Base-by-base conservation (phyloP, 2,329 filamentous ascomycete genomes). In the Rutstroemia sp. region DNA sequence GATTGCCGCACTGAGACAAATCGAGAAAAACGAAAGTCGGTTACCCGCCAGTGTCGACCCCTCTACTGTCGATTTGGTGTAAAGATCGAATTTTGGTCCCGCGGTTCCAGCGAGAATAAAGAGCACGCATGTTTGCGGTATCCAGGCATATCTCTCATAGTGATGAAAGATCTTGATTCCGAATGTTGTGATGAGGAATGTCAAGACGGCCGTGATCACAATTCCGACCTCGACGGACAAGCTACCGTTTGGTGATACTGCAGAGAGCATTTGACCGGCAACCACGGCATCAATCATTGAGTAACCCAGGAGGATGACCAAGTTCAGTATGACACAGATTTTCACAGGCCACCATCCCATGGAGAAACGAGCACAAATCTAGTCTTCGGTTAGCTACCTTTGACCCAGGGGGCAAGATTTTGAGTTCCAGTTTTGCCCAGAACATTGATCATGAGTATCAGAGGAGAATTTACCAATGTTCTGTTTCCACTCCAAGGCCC, bases 271-370 rank as follows among this genome's bases (percentile, higher is more conserved):
- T 65, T 88, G 84, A 0, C 86, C 86, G 2, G 81, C 81, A 16
- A 88, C 76, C 5, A 88, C 82, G 36, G 78, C 82, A 67, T 84
- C 80, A 17, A 88, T 81, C 66, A 86, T 71, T 17, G 75, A 73
- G 62, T 86, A 86, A 8, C 82, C 82, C 2, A 85, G 72, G 64
- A 86, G 73, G 21, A 84, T 77, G 46, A 86, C 76, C 48, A 86
- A 72, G 63, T 85, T 86, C 57, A 87, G 71, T 21, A 86, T 64
- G 14, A 83, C 81, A 36, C 84, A 76, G 7, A 87, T 68, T 68
- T 85, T 86, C 52, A 78, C 78, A 0, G 82, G 82, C 75, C 79
- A 86, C 79, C 80, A 86, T 6, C 83, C 83, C 77, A 85, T 84
- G 17, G 78, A 73, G 64, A 82, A 86, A 12, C 81, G 75, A 4